Conservation (phyloP, 257 asterid genomes). For the Capsicum pubescens region DNA sequence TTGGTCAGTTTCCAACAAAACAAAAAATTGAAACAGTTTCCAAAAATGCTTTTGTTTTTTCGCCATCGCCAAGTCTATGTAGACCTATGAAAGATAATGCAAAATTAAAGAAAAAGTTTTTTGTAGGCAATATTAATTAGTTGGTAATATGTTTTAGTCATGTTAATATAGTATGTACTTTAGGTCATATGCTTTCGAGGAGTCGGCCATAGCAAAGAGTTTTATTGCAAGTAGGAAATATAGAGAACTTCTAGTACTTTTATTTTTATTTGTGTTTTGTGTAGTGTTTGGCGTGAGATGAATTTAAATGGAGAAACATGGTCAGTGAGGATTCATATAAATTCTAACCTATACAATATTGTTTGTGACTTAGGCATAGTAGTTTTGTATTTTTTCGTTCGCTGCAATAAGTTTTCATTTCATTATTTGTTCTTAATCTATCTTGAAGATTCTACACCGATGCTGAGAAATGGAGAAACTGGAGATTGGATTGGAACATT, state of each 20-base stretch:
- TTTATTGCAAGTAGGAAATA: neutral
- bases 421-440: neutral
- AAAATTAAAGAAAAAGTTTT: neutral
- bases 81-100: neutral
- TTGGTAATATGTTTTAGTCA: neutral
- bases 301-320: neutral
- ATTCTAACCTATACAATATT: neutral
- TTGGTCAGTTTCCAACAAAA: too few relatives aligned
- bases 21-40: too few relatives aligned
- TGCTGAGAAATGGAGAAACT: constrained; percentile 97
- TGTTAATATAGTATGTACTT: neutral
- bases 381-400: neutral
- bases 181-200: neutral
- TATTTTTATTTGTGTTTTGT: neutral
- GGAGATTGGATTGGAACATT: constrained; percentile 99
- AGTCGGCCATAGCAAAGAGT: neutral
- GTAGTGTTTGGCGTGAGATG: neutral
- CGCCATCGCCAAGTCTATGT: neutral
- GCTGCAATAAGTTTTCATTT: neutral
- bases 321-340: neutral
- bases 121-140: neutral
- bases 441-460: constrained; percentile 79
- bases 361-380: neutral
- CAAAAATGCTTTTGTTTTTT: neutral
- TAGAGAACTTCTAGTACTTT: neutral